Conservation (phyloP, 2,329 filamentous ascomycete genomes). For the Colletotrichum sp. region DNA sequence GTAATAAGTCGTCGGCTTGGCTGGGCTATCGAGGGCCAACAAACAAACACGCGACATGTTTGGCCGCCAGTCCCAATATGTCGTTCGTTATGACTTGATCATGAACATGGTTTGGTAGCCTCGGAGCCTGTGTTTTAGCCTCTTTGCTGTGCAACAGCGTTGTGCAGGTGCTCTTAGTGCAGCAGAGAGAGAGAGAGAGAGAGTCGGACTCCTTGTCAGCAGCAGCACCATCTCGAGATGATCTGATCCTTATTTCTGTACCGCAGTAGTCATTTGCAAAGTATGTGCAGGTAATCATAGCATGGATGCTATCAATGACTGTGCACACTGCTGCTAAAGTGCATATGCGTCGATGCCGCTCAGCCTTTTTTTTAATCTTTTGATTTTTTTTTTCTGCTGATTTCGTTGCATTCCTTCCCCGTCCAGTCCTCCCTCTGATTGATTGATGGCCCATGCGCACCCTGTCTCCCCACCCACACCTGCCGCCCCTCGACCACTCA, state of each 20-base stretch:
- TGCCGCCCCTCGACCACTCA: neutral
- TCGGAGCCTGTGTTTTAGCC: neutral
- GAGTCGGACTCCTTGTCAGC: neutral
- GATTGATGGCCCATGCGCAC: neutral
- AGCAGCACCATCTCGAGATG: neutral
- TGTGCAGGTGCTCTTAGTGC: neutral
- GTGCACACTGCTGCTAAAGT: neutral
- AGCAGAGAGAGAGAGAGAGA: neutral
- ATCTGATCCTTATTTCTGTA: neutral
- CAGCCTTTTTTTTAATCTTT: neutral
- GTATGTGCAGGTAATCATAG: neutral
- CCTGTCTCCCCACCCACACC: neutral
- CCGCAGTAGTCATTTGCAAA: neutral
- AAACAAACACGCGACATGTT: neutral
- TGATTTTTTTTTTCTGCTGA: neutral
- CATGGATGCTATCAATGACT: neutral
- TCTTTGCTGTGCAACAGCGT: neutral
- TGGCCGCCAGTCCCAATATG: neutral
- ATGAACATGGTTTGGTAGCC: neutral
- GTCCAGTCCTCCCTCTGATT: neutral
- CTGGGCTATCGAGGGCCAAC: neutral
- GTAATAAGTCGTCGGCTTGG: neutral
- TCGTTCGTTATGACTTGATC: neutral
- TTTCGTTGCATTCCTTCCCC: neutral
- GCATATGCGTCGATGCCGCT: neutral